Conservation (phyloP, 306 rosid species). For the Ammopiptanthus mongolicus region DNA sequence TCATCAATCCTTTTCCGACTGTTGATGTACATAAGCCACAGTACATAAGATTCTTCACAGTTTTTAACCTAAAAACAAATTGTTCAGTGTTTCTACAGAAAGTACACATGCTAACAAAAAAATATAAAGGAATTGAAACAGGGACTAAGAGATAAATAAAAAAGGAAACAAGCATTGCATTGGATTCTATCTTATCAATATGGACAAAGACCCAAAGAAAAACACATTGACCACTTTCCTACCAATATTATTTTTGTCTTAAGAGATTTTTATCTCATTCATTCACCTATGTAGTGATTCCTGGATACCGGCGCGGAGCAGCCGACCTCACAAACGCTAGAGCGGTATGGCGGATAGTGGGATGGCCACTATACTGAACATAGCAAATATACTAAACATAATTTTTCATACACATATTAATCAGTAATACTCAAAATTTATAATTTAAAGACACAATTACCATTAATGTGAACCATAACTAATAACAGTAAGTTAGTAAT, state of each 20-base stretch:
- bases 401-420: too few species aligned
- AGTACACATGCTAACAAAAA: constrained; percentile 23
- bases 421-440: too few species aligned
- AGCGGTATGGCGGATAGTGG: too few species aligned
- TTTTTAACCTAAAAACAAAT: constrained; percentile 66
- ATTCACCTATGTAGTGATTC: too few species aligned
- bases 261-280: neutral
- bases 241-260: neutral
- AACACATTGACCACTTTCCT: neutral
- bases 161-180: neutral
- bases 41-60: constrained; percentile 67
- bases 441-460: too few species aligned
- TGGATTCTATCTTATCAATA: neutral
- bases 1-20: constrained; percentile 66
- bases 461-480: too few species aligned
- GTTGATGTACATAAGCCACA: constrained; percentile 92
- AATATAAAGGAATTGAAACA: neutral
- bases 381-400: too few species aligned
- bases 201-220: neutral
- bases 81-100: constrained; percentile 44
- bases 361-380: too few species aligned
- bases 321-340: too few species aligned
- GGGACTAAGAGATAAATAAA: neutral
- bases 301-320: too few species aligned
- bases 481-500: too few species aligned